phyloP scores from a whole-genome alignment of 2,329 filamentous ascomycete species.

The Aspergillus eucalypticola region DNA sequence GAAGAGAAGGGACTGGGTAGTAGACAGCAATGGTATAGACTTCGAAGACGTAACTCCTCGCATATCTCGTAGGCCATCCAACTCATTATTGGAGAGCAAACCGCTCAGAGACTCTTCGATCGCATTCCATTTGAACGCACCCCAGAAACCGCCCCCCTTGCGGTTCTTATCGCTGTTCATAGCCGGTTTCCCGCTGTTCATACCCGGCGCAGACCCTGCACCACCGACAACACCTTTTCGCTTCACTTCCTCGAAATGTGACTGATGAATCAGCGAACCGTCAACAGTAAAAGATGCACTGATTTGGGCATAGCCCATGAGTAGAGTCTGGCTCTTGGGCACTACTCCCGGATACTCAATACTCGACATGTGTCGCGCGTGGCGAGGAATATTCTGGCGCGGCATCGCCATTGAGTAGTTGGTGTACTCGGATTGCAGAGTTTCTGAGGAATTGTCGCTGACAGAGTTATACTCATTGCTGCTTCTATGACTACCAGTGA shows the following conservation, averaged over 20 bases:
- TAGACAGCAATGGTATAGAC: conserved; percentile 87
- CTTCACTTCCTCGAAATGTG: conserved; percentile 93
- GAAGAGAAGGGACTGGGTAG: conserved; percentile 92
- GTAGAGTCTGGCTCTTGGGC: conserved; percentile 65
- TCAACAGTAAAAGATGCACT: conserved; percentile 90
- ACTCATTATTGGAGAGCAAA: conserved; percentile 78
- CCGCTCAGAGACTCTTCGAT: conserved; percentile 87
- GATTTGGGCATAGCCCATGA: conserved; percentile 98
- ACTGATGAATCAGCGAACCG: conserved; percentile 84
- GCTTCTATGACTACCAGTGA: conserved; percentile 77
- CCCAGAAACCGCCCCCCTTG: conserved; percentile 77
- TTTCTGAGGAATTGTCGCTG: conserved; percentile 94
- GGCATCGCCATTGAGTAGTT: conserved; percentile 53
- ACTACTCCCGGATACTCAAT: conserved; percentile 30
- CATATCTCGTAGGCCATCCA: conserved; percentile 96
- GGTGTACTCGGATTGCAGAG: conserved; percentile 82
- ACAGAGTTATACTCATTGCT: conserved; percentile 94
- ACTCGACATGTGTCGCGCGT: conserved; percentile 49
- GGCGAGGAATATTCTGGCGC: conserved; percentile 47
- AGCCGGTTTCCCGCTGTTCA: conserved; percentile 58
- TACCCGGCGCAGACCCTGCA: conserved; percentile 75
- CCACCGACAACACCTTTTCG: conserved; percentile 86
- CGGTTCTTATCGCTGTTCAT: conserved; percentile 38
- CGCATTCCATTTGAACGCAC: conserved; percentile 82
- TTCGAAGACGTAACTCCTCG: conserved; percentile 81